phyloP scores from a whole-genome alignment of 176 grass and related monocot genomes.

The Alopecurus myosuroides region DNA sequence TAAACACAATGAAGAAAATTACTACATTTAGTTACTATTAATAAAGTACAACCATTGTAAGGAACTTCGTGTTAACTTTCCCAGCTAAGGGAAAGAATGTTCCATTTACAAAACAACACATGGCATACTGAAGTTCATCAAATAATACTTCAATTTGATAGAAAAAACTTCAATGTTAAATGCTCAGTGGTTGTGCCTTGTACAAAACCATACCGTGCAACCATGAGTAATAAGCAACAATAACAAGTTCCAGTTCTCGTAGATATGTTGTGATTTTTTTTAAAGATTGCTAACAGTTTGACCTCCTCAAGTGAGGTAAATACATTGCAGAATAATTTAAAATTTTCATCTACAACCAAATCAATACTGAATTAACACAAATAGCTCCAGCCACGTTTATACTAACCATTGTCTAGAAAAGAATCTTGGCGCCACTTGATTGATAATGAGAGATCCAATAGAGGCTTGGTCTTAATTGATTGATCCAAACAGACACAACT shows the following conservation, averaged over 20 bases:
- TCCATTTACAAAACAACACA: not conserved
- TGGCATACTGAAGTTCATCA: not conserved
- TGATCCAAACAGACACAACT: no score
- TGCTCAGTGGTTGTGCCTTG: not conserved
- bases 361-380: no score
- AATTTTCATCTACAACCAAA: no score
- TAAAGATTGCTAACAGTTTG: not conserved
- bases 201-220: not conserved
- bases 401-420: no score
- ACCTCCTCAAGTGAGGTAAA: no score
- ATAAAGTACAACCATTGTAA: not conserved
- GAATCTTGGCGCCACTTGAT: no score
- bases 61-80: conserved; percentile 1
- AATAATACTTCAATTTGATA: not conserved
- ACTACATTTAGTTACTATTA: not conserved
- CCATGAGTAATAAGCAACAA: not conserved
- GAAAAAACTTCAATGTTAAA: not conserved
- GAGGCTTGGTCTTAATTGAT: no score
- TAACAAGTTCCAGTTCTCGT: not conserved
- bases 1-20: not conserved
- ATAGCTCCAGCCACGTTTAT: no score
- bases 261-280: not conserved
- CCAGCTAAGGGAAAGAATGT: not conserved
- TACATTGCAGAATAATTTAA: no score
- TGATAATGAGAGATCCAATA: no score